phyloP scores from a whole-genome alignment of 306 rosid species.

The Trifolium pratense region DNA sequence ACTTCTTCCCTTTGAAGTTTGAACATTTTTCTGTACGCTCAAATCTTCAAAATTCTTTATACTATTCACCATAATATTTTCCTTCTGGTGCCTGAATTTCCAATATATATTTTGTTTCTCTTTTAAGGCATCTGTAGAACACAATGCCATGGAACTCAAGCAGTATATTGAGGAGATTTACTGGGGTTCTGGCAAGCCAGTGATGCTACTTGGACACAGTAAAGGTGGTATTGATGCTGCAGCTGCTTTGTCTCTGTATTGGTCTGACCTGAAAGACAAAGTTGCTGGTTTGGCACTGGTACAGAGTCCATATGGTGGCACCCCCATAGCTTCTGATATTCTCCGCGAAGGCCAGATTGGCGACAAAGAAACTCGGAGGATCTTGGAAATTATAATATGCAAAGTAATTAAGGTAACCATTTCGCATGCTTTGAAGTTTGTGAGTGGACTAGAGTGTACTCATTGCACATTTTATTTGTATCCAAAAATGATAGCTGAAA shows the following conservation, averaged over 20 bases:
- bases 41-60: not conserved
- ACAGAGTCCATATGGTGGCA: conserved; percentile 87
- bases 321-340: conserved; percentile 79
- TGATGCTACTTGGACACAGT: conserved; percentile 87
- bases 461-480: not conserved
- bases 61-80: too few species aligned
- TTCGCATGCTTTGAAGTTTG: conserved; percentile 14
- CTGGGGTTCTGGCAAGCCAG: conserved; percentile 82
- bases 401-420: conserved; percentile 72
- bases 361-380: conserved; percentile 74
- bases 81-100: conserved; percentile 1
- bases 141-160: conserved; percentile 83
- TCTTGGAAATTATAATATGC: conserved; percentile 84
- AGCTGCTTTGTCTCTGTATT: conserved; percentile 67
- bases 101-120: conserved; percentile 2
- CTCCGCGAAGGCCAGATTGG: conserved; percentile 84
- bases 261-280: conserved; percentile 73
- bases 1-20: not conserved
- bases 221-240: conserved; percentile 92
- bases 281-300: conserved; percentile 87
- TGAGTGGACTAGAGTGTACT: conserved; percentile 13
- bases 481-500: not conserved
- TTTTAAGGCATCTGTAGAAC: conserved; percentile 74
- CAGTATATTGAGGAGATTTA: conserved; percentile 80
- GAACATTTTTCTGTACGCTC: not conserved